phyloP scores from a whole-genome alignment of 306 rosid genomes.

The Comarum palustre region DNA sequence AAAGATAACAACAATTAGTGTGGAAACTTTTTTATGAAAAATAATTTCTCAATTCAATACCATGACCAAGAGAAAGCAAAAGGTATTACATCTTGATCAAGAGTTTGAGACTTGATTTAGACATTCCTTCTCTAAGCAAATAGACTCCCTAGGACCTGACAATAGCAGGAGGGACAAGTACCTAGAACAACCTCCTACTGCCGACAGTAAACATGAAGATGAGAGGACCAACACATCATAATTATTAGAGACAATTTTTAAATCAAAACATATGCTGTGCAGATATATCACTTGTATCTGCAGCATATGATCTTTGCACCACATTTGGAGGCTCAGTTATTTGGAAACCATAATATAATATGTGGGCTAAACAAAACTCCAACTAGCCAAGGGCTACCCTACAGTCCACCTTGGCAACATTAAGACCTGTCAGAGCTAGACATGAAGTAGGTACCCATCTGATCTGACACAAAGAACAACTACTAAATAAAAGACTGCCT shows the following conservation, averaged over 20 bases:
- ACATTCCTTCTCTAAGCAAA: not conserved
- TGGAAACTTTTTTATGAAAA: not conserved
- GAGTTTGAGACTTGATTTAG: not conserved
- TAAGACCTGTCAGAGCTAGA: not conserved
- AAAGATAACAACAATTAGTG: not conserved
- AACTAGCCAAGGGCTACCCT: not conserved
- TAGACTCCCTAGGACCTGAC: conserved; percentile 3
- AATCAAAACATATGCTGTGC: not conserved
- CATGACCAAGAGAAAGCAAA: not conserved
- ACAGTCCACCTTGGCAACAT: not conserved
- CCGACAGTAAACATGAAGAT: not conserved
- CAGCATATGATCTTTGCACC: not conserved
- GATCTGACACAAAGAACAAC: not conserved
- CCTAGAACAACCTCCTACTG: not conserved
- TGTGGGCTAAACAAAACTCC: not conserved
- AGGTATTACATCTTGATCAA: not conserved
- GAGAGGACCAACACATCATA: not conserved
- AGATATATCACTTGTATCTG: not conserved
- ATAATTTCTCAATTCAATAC: not conserved
- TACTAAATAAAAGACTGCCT: not conserved
- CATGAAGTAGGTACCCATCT: not conserved
- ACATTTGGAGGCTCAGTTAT: not conserved
- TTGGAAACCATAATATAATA: not conserved
- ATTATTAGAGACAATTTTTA: not conserved
- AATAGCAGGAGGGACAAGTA: not conserved